Evolutionary conservation across 192 early-diverging fungal species (phyloP).

Genomic region (Entophlyctis luteolus): DNA sequence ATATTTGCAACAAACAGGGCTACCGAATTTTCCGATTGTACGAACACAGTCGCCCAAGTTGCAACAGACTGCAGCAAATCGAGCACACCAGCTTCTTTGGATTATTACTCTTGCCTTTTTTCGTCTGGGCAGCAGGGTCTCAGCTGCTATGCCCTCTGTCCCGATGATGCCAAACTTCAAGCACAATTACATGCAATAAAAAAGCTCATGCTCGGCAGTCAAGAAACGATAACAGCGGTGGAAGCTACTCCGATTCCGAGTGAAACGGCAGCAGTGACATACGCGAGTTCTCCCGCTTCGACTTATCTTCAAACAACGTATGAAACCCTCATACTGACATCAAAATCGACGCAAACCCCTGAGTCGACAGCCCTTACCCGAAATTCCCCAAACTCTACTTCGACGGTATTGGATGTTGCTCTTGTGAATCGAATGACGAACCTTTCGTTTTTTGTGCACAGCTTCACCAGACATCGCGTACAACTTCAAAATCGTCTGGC

Average conservation of each 20-base stretch:
- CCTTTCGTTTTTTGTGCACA: no score
- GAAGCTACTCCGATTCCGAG: background rate
- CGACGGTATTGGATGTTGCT: no score
- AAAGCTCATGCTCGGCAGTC: no score
- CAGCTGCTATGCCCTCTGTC: conserved; percentile 13
- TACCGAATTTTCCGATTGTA: conserved; percentile 7
- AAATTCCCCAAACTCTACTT: no score
- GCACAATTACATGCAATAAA: conserved; percentile 1
- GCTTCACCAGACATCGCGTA: no score
- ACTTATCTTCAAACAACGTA: no score
- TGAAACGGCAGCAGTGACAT: background rate
- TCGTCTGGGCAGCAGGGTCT: background rate
- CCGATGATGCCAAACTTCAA: conserved; percentile 17
- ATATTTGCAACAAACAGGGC: background rate
- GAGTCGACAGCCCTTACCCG: no score
- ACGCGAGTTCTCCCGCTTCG: background rate
- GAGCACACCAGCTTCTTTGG: conserved; percentile 6
- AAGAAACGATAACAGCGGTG: background rate
- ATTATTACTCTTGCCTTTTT: conserved; percentile 18
- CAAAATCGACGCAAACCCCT: no score
- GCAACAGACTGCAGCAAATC: conserved; percentile 11
- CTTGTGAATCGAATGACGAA: no score
- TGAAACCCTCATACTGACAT: no score
- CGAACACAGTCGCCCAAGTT: conserved; percentile 1
- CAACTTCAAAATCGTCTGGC: no score